Evolutionary conservation across 352 stramenopile species (phyloP).

Genomic region (Saprolegnia parasitica): DNA sequence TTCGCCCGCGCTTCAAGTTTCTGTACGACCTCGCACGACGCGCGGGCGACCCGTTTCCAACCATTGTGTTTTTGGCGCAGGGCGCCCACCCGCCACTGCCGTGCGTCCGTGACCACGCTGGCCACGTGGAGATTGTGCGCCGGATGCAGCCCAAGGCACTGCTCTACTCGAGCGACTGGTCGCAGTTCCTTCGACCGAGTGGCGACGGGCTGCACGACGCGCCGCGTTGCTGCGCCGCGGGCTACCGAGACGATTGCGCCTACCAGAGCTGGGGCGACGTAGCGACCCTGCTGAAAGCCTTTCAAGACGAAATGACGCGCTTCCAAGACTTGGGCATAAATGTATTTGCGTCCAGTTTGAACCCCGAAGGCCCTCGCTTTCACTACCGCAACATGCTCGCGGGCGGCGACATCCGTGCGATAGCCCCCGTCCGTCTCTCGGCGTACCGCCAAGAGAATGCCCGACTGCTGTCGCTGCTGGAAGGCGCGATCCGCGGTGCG

Average conservation of each 20-base stretch:
- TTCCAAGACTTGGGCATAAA: background rate
- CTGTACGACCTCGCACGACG: background rate
- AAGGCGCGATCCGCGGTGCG: background rate
- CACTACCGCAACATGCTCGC: slow-evolving; percentile 25
- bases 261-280: slow-evolving; percentile 25
- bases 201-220: background rate
- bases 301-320: slow-evolving; percentile 7
- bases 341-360: slow-evolving; percentile 16
- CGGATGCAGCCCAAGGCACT: slow-evolving; percentile 10
- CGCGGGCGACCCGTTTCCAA: background rate
- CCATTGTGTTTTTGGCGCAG: background rate
- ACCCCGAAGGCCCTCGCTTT: slow-evolving; percentile 24
- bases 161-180: slow-evolving; percentile 17
- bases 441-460: slow-evolving; percentile 7
- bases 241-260: slow-evolving; percentile 21
- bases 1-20: slow-evolving; percentile 18
- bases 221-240: background rate
- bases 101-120: background rate
- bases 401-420: background rate
- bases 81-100: background rate
- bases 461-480: background rate
- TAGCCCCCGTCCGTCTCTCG: slow-evolving; percentile 2
- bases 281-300: background rate
- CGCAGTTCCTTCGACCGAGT: slow-evolving; percentile 15
- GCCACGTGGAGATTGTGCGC: background rate